Conservation (phyloP, 805 yeast genomes). For the Suhomyces canberraensis region DNA sequence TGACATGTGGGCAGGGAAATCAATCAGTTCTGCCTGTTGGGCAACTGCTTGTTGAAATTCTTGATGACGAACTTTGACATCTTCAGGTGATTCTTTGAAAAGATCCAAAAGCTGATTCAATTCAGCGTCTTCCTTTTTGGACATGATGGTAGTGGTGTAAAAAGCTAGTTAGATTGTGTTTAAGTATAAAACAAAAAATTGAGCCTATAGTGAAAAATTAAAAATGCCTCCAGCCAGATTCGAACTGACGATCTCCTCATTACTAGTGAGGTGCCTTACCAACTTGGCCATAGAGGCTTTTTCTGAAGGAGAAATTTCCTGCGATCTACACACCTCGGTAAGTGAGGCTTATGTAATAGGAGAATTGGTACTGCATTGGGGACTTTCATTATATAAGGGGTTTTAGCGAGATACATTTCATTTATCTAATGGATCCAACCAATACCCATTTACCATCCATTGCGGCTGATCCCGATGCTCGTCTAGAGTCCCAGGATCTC, state of each 20-base stretch:
- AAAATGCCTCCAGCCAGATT: conserved; percentile 31
- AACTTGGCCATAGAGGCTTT: conserved; percentile 36
- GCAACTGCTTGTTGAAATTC: conserved; percentile 18
- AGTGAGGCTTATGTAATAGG: no score
- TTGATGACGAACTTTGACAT: conserved; percentile 22
- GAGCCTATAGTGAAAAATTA: conserved; percentile 1
- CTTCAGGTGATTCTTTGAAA: conserved; percentile 29
- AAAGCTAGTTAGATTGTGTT: no score
- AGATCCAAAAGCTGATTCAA: conserved; percentile 28
- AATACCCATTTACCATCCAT: no score
- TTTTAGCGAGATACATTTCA: no score
- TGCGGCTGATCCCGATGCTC: no score
- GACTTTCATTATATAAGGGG: no score
- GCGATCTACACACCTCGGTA: no score
- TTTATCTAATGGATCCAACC: no score
- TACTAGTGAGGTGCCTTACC: conserved; percentile 43
- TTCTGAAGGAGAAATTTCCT: no score
- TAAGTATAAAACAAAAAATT: no score
- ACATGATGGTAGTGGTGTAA: neutral
- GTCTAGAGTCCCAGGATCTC: no score
- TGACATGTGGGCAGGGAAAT: conserved; percentile 34
- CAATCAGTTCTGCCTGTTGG: conserved; percentile 14
- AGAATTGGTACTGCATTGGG: no score
- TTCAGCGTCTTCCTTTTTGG: conserved; percentile 21
- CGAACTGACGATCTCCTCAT: conserved; percentile 42